Evolutionary conservation across 2,329 filamentous ascomycete genomes (phyloP), one percentile per base, ranked within the genome.

Genomic region (Biscogniauxia mediterranea): DNA sequence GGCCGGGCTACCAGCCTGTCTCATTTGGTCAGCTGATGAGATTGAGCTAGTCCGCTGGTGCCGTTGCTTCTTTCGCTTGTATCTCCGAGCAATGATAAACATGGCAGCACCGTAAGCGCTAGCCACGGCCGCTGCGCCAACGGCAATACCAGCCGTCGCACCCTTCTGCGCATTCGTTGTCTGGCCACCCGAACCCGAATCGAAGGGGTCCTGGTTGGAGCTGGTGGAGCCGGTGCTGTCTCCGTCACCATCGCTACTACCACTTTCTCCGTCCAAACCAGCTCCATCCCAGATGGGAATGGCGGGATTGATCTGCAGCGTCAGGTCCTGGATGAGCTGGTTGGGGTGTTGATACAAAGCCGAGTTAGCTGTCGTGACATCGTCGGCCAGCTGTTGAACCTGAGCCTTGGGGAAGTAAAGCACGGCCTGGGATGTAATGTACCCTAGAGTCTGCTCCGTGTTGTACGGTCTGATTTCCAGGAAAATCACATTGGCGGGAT

Each of bases 81-180:
- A 97, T 62, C 93, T 86, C 64, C 93, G 89, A 55, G 93, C 93
- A 67, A 97, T 87, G 71, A 95, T 88, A 80, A 97, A 94, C 93
- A 97, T 97, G 75, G 92, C 93, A 13, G 90, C 91, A 72, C 93
- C 93, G 69, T 97, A 97, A n/a, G 92, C 88, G 56, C 89, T 90
- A 51, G 91, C 92, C 71, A 93, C 88, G 52, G 85, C 85, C 32
- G 93, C 86, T 25, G 91, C 89, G 70, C 91, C 92, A 21, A 92
- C 83, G 60, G 89, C 91, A 70, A 97, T 88, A 66, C 85, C 87
- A 23, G 84, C 85, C 1, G 84, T 88, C 38, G 87, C 89, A 51
- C 85, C 87, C 70, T 81, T 80, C 71, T 85, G 80, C 64, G 85
- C 85, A 53, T 88, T 80, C 5, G 84, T 84, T 66, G 80, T 79